Conservation (phyloP, 352 stramenopile genomes). For the Blastocystis sp. region DNA sequence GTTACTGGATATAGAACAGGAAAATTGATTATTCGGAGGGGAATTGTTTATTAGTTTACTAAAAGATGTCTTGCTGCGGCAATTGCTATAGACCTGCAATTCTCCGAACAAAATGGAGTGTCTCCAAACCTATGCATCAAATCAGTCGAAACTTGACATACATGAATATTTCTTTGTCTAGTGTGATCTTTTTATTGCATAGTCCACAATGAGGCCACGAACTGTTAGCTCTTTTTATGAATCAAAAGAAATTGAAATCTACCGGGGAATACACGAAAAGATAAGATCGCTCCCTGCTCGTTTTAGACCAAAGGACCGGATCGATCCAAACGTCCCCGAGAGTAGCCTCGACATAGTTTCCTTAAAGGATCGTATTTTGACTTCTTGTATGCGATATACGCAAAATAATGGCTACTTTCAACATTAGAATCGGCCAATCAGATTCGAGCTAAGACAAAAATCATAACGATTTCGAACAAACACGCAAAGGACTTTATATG, state of each 20-base stretch:
- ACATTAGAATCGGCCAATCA: not conserved
- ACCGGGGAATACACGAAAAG: constrained; percentile 52
- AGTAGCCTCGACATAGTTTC: constrained; percentile 29
- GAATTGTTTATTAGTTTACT: constrained; percentile 25
- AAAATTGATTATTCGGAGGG: not conserved
- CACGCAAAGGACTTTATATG: not conserved
- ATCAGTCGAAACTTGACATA: not conserved
- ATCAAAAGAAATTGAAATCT: not conserved
- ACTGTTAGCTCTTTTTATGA: not conserved
- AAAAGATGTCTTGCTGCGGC: constrained; percentile 27
- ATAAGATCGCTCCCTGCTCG: constrained; percentile 27
- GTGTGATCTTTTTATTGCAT: constrained; percentile 40
- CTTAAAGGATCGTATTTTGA: constrained; percentile 41
- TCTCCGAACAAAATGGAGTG: constrained; percentile 55
- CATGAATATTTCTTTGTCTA: constrained; percentile 58
- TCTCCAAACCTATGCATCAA: constrained; percentile 20
- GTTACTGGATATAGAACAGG: not conserved
- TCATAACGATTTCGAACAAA: not conserved
- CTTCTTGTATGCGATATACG: not conserved
- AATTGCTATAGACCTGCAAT: constrained; percentile 40
- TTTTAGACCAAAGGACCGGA: constrained; percentile 39
- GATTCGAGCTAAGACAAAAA: not conserved
- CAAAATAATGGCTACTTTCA: not conserved
- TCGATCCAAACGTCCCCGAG: constrained; percentile 47
- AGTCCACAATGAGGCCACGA: constrained; percentile 43